These are phyloP conservation scores for Quercus tomentella DNA, from an alignment of 331 rosid species.

Conservation along the genomic window DNA sequence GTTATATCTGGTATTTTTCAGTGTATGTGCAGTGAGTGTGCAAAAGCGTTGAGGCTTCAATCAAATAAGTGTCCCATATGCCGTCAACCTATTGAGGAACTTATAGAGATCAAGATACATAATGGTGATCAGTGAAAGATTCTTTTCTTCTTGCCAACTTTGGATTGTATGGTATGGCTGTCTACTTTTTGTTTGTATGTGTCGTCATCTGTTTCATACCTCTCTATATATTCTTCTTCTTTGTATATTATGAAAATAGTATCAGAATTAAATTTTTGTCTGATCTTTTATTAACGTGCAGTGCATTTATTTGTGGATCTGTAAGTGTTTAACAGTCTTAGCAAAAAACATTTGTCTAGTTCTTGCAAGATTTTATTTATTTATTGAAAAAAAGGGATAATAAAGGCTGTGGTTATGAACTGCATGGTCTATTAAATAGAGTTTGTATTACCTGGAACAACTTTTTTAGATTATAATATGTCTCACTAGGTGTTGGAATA, in stretches of 20 bases:
- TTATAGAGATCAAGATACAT: slow-evolving; percentile 73
- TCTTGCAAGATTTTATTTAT: neutral
- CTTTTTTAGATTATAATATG: neutral
- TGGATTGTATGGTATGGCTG: slow-evolving; percentile 37
- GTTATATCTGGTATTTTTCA: slow-evolving; percentile 28
- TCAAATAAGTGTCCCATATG: slow-evolving; percentile 93
- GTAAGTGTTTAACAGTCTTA: slow-evolving; percentile 13
- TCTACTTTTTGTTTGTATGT: slow-evolving; percentile 23
- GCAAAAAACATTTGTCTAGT: slow-evolving; percentile 11
- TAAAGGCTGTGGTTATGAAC: slow-evolving; percentile 7
- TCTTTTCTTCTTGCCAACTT: slow-evolving; percentile 24
- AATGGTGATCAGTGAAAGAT: slow-evolving; percentile 37
- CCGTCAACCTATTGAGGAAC: slow-evolving; percentile 86
- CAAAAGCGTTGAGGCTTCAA: slow-evolving; percentile 69
- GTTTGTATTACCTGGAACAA: neutral
- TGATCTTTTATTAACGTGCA: neutral
- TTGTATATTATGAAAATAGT: slow-evolving; percentile 27
- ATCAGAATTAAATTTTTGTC: neutral
- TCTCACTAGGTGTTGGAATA: neutral
- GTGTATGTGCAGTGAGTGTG: slow-evolving; percentile 95
- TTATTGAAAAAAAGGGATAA: slow-evolving; percentile 1
- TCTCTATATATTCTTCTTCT: neutral
- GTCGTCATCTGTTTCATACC: slow-evolving; percentile 15
- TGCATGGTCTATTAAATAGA: slow-evolving; percentile 11
- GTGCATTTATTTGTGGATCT: slow-evolving; percentile 11